Base-by-base conservation (phyloP, 2,329 filamentous ascomycete genomes). In the Sporothrix euskadiensis region DNA sequence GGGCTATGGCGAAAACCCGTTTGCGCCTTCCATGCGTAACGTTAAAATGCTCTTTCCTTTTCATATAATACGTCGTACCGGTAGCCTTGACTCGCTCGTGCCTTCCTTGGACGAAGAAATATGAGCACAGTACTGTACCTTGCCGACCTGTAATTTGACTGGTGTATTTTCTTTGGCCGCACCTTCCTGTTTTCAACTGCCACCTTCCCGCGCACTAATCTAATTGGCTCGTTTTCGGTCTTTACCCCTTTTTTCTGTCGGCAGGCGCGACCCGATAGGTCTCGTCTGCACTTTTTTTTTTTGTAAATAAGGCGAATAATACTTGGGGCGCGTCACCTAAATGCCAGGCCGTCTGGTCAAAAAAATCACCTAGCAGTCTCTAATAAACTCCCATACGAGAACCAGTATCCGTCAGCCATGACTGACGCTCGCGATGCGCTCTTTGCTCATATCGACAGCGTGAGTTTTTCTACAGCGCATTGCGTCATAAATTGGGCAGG, bases 401-500 rank as follows among this genome's bases (percentile, higher is more conserved):
- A 57, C 26, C 4, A 57, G 10, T 32, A 32, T 16, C 26, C 14
- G 54, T 57, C 54, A 32, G 54, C 54, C 54, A 57, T 57, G 54
- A 57, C 26, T 57, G 54, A 57, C 26, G 26, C 26, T 57, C 26
- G 9, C 14, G 54, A 57, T 57, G 54, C 54, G 12, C 54, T 44
- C 19, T 54, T 9, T 16, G 26, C 16, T 6, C 26, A 32, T 10
- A 16, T 16, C 26, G 22, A 16, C 26, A 22, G 26, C 26, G 54
- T 22, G 12, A 32, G 65, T 54, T 63, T 35, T 49, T 49, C 35
- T 41, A 22, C n/a, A 39, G 32, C 22, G 57, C 66, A 74, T 74
- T 74, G 72, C 74, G 73, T 74, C 74, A 71, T 74, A 73, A 72
- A 75, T 69, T 70, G 56, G n/a, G 30, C 57, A 61, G 68, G 69